Conservation (phyloP, 257 asterid species). For the Ehretia macrophylla region DNA sequence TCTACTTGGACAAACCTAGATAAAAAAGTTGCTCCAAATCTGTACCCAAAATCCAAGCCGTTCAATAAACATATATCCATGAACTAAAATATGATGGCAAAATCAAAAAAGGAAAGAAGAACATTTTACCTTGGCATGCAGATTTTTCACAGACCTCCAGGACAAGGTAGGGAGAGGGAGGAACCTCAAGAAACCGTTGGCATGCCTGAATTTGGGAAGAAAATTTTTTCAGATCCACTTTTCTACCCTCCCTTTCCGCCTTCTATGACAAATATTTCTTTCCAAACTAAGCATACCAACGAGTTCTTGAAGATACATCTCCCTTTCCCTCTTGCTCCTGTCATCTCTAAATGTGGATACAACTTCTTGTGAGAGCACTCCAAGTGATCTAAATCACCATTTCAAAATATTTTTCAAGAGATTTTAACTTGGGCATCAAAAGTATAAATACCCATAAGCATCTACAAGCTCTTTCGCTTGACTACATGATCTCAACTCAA, state of each 20-base stretch:
- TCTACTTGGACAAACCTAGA: too few relatives aligned
- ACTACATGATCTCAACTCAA: background rate
- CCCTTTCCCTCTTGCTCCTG: constrained; percentile 7
- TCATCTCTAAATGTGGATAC: background rate
- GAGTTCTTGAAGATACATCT: constrained; percentile 1
- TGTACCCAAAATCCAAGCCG: too few relatives aligned
- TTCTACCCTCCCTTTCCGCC: too few relatives aligned
- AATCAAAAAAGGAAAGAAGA: background rate
- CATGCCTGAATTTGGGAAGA: constrained; percentile 7
- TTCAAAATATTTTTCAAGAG: background rate
- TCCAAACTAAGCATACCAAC: background rate
- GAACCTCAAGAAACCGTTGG: constrained; percentile 5
- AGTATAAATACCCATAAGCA: background rate
- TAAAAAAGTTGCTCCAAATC: too few relatives aligned
- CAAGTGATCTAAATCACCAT: background rate
- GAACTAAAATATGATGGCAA: too few relatives aligned
- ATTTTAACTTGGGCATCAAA: too few relatives aligned
- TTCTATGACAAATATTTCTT: background rate
- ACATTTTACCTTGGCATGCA: background rate
- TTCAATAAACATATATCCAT: too few relatives aligned
- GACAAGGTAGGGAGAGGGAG: background rate
- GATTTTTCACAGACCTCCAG: too few relatives aligned
- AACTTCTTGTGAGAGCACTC: background rate
- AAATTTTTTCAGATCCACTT: background rate
- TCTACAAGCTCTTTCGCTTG: background rate